Base-by-base conservation (phyloP, 768 basidiomycete genomes). In the Myochromella boudieri region DNA sequence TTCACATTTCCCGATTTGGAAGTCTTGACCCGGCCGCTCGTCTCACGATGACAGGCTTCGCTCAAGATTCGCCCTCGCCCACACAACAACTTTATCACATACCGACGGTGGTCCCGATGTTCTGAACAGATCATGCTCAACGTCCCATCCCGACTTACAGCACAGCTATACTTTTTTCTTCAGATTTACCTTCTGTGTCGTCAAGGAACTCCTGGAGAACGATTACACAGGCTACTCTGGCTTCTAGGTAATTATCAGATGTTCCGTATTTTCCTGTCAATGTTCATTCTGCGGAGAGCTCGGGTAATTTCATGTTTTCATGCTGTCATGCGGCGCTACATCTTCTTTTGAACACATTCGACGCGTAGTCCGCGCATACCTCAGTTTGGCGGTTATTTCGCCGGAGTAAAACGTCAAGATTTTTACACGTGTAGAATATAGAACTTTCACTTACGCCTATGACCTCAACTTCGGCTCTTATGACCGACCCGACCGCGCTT, bases 1-100 rank as follows among this genome's bases (percentile, higher is more conserved):
- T 69, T 70, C 57, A 70, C 36, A 28, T 29, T 69, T 53, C 68
- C 65, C 49, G 39, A 62, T 67, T 48, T 46, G 64, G 69, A 12
- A 67, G 5, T 15, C 46, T 51, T 54, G 68, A 67, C 58, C 68
- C 68, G 65, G 47, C 63, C 65, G 63, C 51, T 37, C 49, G 62
- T 56, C 37, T 20, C 39, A n/a, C n/a, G n/a, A 29, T 18, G 31
- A 22, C 31, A 40, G 21, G 51, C 50, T 46, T 46, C 39, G 49
- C 48, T 55, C 42, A 21, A 34, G 36, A 17, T 29, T 31, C 39
- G 17, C 45, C 44, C 45, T 43, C 37, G n/a, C n/a, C n/a, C n/a
- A n/a, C n/a, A 31, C 40, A 34, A 18, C 38, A 42, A 49, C 42
- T n/a, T 26, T 42, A 54, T 38, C 47, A 38, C 49, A 37, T 34